Conservation (phyloP, 345 rosid species). For the Eucalyptus albens region DNA sequence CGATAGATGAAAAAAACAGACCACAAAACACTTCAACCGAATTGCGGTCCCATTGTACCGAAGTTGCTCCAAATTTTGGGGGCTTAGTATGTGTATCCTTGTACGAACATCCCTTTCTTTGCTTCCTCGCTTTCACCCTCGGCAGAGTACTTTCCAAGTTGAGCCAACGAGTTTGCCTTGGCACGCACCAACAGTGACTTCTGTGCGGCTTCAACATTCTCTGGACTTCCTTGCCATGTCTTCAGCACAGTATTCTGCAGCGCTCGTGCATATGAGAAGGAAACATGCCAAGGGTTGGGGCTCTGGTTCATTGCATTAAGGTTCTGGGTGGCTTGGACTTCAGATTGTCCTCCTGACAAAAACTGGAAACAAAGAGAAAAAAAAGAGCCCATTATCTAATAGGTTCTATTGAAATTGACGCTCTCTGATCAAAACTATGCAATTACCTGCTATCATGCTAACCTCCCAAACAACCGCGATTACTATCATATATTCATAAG, state of each 20-base stretch:
- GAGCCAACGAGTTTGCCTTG: conserved; percentile 92
- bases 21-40: neutral
- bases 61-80: neutral
- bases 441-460: neutral
- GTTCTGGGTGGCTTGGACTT: conserved; percentile 89
- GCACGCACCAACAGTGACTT: conserved; percentile 87
- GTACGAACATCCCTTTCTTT: conserved; percentile 94
- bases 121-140: conserved; percentile 88
- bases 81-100: conserved; percentile 84
- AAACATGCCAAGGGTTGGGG: conserved; percentile 99
- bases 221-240: conserved; percentile 92
- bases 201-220: conserved; percentile 71
- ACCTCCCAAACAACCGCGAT: neutral
- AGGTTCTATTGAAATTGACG: neutral
- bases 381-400: neutral
- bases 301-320: conserved; percentile 93
- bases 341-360: conserved; percentile 97
- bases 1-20: neutral
- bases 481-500: neutral
- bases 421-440: neutral
- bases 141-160: conserved; percentile 82
- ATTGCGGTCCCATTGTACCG: neutral
- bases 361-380: conserved; percentile 31
- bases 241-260: conserved; percentile 88
- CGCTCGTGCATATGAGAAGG: conserved; percentile 97